These are phyloP conservation scores for Pseudogymnoascus sp. DNA, from an alignment of 2,329 filamentous ascomycete species.

Conservation along the genomic window DNA sequence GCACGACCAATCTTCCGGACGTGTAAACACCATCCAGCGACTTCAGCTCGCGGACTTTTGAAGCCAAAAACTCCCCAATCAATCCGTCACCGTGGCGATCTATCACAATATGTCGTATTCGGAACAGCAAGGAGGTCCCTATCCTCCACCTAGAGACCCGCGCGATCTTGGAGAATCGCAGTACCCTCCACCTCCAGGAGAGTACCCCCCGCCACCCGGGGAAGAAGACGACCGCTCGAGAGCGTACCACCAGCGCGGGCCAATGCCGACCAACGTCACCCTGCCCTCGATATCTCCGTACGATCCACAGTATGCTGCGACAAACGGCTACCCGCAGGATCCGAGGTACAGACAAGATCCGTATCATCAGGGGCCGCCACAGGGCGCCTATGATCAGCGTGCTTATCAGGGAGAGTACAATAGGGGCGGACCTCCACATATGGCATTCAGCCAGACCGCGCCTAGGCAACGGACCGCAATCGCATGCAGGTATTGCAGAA, in stretches of 20 bases:
- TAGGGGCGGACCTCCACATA: conserved; percentile 21
- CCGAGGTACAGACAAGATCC: conserved; percentile 23
- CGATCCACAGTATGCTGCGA: conserved; percentile 20
- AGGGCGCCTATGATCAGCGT: conserved; percentile 22
- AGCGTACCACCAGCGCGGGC: conserved; percentile 24
- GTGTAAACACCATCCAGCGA: background rate
- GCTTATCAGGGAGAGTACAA: conserved; percentile 23
- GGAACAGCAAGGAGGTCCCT: conserved; percentile 23
- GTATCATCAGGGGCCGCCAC: conserved; percentile 19
- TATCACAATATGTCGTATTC: conserved; percentile 27
- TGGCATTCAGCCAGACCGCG: conserved; percentile 38
- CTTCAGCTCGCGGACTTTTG: background rate
- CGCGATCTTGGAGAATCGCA: conserved; percentile 22
- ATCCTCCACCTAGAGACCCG: conserved; percentile 19
- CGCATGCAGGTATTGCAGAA: conserved; percentile 51
- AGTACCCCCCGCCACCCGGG: conserved; percentile 24
- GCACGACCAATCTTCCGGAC: background rate
- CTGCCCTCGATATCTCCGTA: conserved; percentile 28
- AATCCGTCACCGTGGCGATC: conserved; percentile 25
- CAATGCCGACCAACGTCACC: conserved; percentile 22
- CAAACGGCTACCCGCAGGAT: conserved; percentile 22
- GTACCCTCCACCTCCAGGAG: conserved; percentile 19
- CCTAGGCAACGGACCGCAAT: conserved; percentile 53
- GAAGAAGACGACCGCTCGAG: conserved; percentile 28
- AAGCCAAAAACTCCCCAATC: background rate